Evolutionary conservation across 2,329 filamentous ascomycete genomes (phyloP).

Genomic region (Trichoderma gracile): DNA sequence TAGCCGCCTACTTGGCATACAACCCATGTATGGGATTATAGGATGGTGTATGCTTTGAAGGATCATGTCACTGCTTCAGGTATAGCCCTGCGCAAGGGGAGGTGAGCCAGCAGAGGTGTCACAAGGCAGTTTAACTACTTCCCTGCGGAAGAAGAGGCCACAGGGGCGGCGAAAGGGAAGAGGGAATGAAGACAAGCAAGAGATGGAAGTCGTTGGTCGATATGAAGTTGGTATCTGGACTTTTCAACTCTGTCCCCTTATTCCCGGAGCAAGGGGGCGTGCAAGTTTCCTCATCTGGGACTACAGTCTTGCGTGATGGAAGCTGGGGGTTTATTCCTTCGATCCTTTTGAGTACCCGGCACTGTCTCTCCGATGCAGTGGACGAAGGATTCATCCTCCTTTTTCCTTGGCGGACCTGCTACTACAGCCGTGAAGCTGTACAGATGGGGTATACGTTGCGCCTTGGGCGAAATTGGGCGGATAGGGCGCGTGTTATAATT

Average conservation of each 20-base stretch:
- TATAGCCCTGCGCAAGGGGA: neutral
- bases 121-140: too few species aligned
- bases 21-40: neutral
- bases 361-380: neutral
- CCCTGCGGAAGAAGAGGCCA: neutral
- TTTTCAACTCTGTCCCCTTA: neutral
- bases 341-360: neutral
- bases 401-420: neutral
- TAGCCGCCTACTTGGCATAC: neutral
- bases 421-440: too few species aligned
- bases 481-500: constrained; percentile 2
- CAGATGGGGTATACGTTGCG: neutral
- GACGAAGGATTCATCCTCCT: neutral
- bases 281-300: neutral
- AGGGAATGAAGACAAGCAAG: too few species aligned
- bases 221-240: too few species aligned
- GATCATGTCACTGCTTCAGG: neutral
- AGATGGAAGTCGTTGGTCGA: too few species aligned
- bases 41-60: neutral
- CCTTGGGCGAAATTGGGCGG: neutral
- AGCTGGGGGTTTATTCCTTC: neutral
- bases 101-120: neutral
- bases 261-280: constrained; percentile 13
- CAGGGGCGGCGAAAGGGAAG: too few species aligned
- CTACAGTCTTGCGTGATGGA: neutral